Percentiles rank a stretch among this genome's conserved stretches.
Evolutionary conservation across 106 monocot genomes (phyloP).

Genomic region (Agapanthus africanus): DNA sequence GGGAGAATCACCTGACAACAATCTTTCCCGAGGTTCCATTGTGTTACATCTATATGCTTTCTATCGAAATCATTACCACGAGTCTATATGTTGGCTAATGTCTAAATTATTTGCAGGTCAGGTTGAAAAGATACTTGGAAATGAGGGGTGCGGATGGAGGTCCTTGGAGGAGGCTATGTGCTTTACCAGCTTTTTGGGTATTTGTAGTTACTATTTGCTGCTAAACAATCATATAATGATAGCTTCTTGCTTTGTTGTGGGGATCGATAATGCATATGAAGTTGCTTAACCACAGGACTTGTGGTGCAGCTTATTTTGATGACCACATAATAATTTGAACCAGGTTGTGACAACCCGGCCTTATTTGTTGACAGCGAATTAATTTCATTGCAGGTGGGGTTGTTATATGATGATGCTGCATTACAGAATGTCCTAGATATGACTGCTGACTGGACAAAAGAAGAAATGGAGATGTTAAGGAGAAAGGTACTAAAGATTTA

Average conservation of each 20-base stretch:
- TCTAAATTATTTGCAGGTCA: conserved; percentile 47
- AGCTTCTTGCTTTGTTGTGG: background rate
- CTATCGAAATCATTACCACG: background rate
- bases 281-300: background rate
- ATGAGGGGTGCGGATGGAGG: conserved; percentile 99
- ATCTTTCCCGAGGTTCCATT: conserved; percentile 87
- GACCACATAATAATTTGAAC: background rate
- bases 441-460: conserved; percentile 86
- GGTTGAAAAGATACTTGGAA: conserved; percentile 92
- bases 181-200: conserved; percentile 98
- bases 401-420: conserved; percentile 90
- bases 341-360: background rate
- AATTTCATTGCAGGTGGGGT: conserved; percentile 53
- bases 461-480: conserved; percentile 89
- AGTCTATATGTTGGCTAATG: background rate
- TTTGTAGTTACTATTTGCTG: no score
- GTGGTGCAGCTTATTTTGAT: background rate
- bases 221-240: background rate
- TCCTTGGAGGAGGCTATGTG: conserved; percentile 97
- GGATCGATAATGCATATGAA: background rate
- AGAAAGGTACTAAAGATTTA: conserved; percentile 46
- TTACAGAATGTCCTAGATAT: conserved; percentile 81
- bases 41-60: background rate
- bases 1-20: conserved; percentile 98
- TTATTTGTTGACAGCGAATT: background rate